phyloP scores from a whole-genome alignment of 73 alveolate species.

The Durusdinium trenchii region DNA sequence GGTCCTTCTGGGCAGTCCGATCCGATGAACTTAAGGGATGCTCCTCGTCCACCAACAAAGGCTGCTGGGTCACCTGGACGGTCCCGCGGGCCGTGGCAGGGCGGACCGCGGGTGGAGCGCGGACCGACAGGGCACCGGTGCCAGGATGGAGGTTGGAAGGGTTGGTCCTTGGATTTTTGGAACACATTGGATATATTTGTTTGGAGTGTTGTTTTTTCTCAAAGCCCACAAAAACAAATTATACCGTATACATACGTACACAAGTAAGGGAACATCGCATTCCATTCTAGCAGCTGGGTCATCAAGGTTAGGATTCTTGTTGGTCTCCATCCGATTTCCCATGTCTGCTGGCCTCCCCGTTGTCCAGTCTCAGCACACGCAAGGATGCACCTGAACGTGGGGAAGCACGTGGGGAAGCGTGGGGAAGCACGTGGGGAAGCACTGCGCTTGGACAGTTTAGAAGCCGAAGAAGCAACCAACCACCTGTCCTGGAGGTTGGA shows the following conservation, averaged over 20 bases:
- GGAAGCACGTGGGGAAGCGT: no score
- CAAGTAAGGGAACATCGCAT: background rate
- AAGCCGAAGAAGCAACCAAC: no score
- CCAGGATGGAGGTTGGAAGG: no score
- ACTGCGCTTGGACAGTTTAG: no score
- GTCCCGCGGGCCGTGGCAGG: background rate
- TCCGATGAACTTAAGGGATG: conserved; percentile 63
- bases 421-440: no score
- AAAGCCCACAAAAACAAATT: no score
- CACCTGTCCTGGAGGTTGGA: no score
- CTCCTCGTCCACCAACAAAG: conserved; percentile 46
- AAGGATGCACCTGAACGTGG: conserved; percentile 39
- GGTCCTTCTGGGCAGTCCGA: background rate
- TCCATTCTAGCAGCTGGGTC: background rate
- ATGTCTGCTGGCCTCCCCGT: conserved; percentile 9
- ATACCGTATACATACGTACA: background rate
- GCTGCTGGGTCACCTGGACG: conserved; percentile 35
- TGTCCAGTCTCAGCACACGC: background rate
- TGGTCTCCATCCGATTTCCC: background rate
- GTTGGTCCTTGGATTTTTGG: no score
- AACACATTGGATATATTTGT: no score
- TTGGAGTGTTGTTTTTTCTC: no score
- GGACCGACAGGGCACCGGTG: no score
- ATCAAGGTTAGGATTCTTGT: background rate
- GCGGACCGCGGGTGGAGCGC: no score